A percentile compares a stretch with the other conserved stretches of the same genome.
phyloP scores from a whole-genome alignment of 116 monocot species.

The Posidonia oceanica region DNA sequence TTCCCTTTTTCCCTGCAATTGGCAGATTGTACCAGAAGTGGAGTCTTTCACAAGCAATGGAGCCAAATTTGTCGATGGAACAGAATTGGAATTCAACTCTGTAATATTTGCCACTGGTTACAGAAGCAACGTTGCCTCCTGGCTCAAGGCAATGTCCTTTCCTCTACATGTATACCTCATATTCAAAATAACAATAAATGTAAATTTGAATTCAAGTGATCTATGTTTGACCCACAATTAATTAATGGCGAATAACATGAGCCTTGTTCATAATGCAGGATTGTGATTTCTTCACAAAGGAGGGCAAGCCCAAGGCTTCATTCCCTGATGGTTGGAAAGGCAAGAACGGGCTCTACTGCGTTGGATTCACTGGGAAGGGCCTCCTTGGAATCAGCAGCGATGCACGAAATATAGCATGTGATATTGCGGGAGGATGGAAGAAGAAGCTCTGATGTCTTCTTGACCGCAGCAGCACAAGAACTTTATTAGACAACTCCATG shows the following conservation, averaged over 20 bases:
- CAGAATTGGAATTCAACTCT: conserved; percentile 49
- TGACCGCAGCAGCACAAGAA: too few relatives aligned
- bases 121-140: conserved; percentile 76
- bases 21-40: conserved; percentile 27
- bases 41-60: conserved; percentile 47
- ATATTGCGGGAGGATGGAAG: conserved; percentile 21
- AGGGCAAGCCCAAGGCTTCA: conserved; percentile 34
- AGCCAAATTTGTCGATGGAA: conserved; percentile 75
- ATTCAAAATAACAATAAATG: too few relatives aligned
- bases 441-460: background rate
- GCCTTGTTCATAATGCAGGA: conserved; percentile 19
- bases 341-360: conserved; percentile 49
- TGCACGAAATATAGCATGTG: conserved; percentile 44
- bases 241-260: background rate
- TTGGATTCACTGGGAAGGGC: conserved; percentile 62
- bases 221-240: too few relatives aligned
- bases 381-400: conserved; percentile 56
- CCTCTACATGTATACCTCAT: background rate
- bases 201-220: background rate
- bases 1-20: background rate
- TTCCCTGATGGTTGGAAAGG: conserved; percentile 73
- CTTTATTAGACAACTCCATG: too few relatives aligned
- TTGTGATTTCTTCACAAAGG: conserved; percentile 36
- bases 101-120: conserved; percentile 74
- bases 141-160: conserved; percentile 56